phyloP scores from a whole-genome alignment of 2,329 filamentous ascomycete genomes.

The Aspergillus jensenii region DNA sequence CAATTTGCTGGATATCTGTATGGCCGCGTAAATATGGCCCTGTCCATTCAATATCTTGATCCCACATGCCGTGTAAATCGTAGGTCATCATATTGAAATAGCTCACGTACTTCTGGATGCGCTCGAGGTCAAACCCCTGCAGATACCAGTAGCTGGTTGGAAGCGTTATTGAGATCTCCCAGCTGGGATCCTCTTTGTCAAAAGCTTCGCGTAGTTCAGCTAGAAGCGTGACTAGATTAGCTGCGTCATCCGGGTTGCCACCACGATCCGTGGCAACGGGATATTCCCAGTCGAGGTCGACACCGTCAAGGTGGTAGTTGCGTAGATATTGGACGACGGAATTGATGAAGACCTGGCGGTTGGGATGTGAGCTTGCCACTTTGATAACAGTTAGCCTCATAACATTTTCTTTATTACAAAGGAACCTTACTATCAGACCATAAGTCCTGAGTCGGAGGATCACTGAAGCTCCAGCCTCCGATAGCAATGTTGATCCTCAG shows the following conservation, averaged over 20 bases:
- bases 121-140: conserved; percentile 4
- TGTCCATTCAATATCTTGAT: conserved; percentile 5
- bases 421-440: too few relatives aligned
- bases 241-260: background rate
- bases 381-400: too few relatives aligned
- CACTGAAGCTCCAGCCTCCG: background rate
- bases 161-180: background rate
- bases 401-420: too few relatives aligned
- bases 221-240: conserved; percentile 2
- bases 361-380: too few relatives aligned
- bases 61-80: conserved; percentile 23
- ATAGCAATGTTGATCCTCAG: background rate
- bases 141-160: conserved; percentile 15
- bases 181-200: background rate
- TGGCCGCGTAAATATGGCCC: background rate
- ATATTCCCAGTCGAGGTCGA: conserved; percentile 7
- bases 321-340: background rate
- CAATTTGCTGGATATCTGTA: background rate
- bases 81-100: conserved; percentile 23
- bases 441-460: background rate
- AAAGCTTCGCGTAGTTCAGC: background rate
- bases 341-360: background rate
- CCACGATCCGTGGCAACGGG: conserved; percentile 7
- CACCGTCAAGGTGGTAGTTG: background rate
- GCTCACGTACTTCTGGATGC: conserved; percentile 3